Conservation (phyloP, 2,329 filamentous ascomycete genomes). For the Chrysoporthe cubensis region DNA sequence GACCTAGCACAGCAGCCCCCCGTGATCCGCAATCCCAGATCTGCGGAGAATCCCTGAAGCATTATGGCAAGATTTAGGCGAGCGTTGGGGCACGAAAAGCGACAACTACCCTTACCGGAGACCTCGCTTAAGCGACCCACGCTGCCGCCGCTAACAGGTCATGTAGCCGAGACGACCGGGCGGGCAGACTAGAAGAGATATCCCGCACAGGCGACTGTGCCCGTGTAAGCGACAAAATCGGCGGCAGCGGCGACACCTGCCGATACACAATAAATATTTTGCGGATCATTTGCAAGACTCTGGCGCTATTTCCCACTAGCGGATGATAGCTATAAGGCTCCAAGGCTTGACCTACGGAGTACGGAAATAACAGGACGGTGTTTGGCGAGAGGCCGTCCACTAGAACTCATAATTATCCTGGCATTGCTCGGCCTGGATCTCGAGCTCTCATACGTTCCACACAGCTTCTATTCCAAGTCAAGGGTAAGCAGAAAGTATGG, state of each 20-base stretch:
- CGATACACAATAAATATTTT: neutral
- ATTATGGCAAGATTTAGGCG: neutral
- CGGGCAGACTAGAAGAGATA: neutral
- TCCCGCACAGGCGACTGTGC: neutral
- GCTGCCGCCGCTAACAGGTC: neutral
- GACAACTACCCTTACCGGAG: neutral
- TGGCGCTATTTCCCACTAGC: neutral
- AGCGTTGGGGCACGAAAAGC: neutral
- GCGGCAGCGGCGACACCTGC: neutral
- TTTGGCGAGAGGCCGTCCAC: neutral
- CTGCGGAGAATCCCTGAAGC: constrained; percentile 9
- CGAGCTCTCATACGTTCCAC: neutral
- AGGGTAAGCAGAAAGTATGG: neutral
- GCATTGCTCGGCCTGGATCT: neutral
- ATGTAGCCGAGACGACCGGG: neutral
- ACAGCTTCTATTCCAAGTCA: neutral
- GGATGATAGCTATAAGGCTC: neutral
- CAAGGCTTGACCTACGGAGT: neutral
- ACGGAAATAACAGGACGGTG: neutral
- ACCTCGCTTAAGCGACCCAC: neutral
- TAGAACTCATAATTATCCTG: neutral
- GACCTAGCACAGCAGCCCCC: neutral
- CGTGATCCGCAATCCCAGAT: neutral
- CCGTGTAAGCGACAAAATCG: neutral
- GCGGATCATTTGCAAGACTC: neutral